Percentiles rank a stretch among this genome's conserved stretches.
phyloP scores from a whole-genome alignment of 2,329 filamentous ascomycete species.

The Curvularia sp. region DNA sequence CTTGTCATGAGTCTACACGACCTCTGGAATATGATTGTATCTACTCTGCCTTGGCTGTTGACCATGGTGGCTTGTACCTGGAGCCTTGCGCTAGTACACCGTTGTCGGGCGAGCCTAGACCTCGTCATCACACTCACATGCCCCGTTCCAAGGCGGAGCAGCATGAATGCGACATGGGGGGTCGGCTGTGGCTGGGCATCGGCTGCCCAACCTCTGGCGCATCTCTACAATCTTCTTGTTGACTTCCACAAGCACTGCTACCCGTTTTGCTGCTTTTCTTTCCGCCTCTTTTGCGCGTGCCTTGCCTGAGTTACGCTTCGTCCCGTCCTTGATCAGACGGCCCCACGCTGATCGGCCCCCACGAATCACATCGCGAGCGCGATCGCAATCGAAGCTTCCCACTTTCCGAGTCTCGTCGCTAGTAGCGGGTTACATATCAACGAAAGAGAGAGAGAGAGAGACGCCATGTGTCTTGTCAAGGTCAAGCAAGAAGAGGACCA shows the following conservation, averaged over 20 bases:
- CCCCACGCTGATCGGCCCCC: conserved; percentile 38
- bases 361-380: conserved; percentile 45
- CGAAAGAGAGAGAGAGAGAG: background rate
- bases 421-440: conserved; percentile 8
- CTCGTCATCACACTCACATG: conserved; percentile 31
- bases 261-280: conserved; percentile 6
- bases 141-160: conserved; percentile 38
- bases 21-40: conserved; percentile 15
- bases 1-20: conserved; percentile 37
- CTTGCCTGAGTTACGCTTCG: conserved; percentile 17
- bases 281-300: conserved; percentile 6
- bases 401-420: conserved; percentile 7
- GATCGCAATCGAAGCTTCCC: conserved; percentile 35
- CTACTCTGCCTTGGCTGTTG: conserved; percentile 15
- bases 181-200: conserved; percentile 42
- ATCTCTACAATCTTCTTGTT: conserved; percentile 28
- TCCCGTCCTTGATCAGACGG: conserved; percentile 17
- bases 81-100: conserved; percentile 24
- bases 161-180: conserved; percentile 34
- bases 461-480: conserved; percentile 57
- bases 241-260: conserved; percentile 28
- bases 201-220: conserved; percentile 31
- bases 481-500: conserved; percentile 56
- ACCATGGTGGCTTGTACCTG: conserved; percentile 30
- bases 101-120: conserved; percentile 23